A percentile compares a stretch with the other conserved stretches of the same genome.
phyloP scores from a whole-genome alignment of 2,329 filamentous ascomycete species.

The Fusarium sp. region DNA sequence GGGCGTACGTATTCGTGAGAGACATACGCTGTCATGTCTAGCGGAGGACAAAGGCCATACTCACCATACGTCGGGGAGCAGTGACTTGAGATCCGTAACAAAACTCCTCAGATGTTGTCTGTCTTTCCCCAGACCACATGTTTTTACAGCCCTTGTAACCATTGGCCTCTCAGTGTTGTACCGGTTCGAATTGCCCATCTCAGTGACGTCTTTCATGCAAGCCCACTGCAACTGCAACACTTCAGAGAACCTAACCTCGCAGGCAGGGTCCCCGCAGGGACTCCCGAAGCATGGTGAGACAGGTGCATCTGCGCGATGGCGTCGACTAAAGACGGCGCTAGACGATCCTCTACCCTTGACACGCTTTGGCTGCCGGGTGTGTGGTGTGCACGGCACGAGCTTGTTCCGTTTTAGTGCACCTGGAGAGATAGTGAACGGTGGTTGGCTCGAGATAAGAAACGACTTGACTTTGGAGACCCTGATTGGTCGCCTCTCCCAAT shows the following conservation, averaged over 20 bases:
- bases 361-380: slow-evolving; percentile 31
- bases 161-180: slow-evolving; percentile 8
- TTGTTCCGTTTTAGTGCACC: slow-evolving; percentile 40
- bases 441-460: slow-evolving; percentile 56
- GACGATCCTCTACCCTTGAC: slow-evolving; percentile 37
- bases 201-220: slow-evolving; percentile 42
- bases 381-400: slow-evolving; percentile 37
- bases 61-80: slow-evolving; percentile 5
- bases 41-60: slow-evolving; percentile 27
- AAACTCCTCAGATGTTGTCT: slow-evolving; percentile 12
- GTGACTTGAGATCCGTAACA: slow-evolving; percentile 11
- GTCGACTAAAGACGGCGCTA: slow-evolving; percentile 33
- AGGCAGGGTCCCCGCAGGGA: slow-evolving; percentile 35
- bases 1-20: slow-evolving; percentile 1
- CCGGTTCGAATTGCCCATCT: slow-evolving; percentile 39
- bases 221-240: slow-evolving; percentile 22
- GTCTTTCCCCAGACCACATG: slow-evolving; percentile 11
- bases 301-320: slow-evolving; percentile 39
- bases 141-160: slow-evolving; percentile 1
- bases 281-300: slow-evolving; percentile 43
- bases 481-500: slow-evolving; percentile 51
- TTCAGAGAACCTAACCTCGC: slow-evolving; percentile 25
- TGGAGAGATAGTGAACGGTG: slow-evolving; percentile 36
- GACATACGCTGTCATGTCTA: not conserved
- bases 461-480: slow-evolving; percentile 31